phyloP scores from a whole-genome alignment of 2,329 filamentous ascomycete genomes.

The Hirsutella thompsonii region DNA sequence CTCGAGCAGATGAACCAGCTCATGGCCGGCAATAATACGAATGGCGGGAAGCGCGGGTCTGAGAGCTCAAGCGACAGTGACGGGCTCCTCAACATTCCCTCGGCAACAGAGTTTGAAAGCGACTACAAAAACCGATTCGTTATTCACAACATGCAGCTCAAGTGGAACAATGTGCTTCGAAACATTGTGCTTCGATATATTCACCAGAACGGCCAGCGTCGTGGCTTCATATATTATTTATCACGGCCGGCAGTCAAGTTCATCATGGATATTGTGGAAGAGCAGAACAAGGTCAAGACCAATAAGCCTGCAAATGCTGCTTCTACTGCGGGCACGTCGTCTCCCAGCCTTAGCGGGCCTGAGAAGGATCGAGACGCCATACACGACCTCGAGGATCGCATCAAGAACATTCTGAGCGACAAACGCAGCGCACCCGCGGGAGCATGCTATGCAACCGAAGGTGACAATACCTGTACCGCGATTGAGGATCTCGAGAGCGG shows the following conservation, averaged over 20 bases:
- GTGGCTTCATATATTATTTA: constrained; percentile 96
- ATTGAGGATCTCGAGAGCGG: constrained; percentile 57
- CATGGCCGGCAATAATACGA: constrained; percentile 13
- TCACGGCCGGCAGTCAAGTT: constrained; percentile 94
- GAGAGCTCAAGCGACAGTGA: constrained; percentile 36
- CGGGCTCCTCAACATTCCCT: constrained; percentile 48
- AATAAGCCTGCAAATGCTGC: constrained; percentile 15
- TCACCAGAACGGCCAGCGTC: constrained; percentile 89
- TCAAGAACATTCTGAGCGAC: constrained; percentile 74
- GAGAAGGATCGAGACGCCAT: constrained; percentile 40
- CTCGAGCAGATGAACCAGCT: constrained; percentile 33
- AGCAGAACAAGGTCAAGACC: constrained; percentile 64
- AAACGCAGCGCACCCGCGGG: constrained; percentile 60
- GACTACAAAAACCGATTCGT: constrained; percentile 98
- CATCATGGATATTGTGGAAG: constrained; percentile 92
- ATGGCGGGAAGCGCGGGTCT: constrained; percentile 17
- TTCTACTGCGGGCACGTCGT: constrained; percentile 14
- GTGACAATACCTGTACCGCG: constrained; percentile 22
- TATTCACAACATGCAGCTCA: constrained; percentile 92
- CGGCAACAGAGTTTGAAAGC: constrained; percentile 71
- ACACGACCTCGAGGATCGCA: constrained; percentile 65
- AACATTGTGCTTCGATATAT: constrained; percentile 97
- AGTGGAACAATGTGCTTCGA: constrained; percentile 93
- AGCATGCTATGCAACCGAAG: constrained; percentile 17
- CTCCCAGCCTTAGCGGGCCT: constrained; percentile 20